Evolutionary conservation across 1,284 basidiomycete genomes (phyloP), one percentile per base, ranked within the genome.

Genomic region (Ustilago bromivora): DNA sequence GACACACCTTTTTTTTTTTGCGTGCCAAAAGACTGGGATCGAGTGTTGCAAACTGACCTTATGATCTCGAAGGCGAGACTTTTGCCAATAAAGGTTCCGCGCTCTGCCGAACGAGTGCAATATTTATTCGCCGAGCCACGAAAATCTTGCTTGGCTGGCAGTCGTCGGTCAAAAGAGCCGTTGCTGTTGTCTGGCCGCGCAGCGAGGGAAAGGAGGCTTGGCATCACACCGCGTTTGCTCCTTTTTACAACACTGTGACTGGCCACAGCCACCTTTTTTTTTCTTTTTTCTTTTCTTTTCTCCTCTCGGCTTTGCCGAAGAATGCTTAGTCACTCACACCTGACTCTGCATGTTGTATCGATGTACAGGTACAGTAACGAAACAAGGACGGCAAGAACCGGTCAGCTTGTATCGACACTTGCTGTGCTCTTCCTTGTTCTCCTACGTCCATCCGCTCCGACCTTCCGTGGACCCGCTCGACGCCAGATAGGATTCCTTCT

Each of bases 71-170:
- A 40, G 3, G 23, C 54, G 28, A 40, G 54, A n/a, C 36, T 38
- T 9, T 38, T 8, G 12, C 19, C 36, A 35, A 19, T 19, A 19
- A 19, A 36, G 19, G 4, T 36, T 41, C 5, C 54, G 41, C 28
- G 52, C 52, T 51, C 47, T 51, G 47, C 47, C 47, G 31, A 51
- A 36, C 8, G 36, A 36, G 36, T 36, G 36, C 36, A 36, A 46
- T 19, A 23, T 46, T 32, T 31, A 51, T 51, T 51, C 47, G 47
- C 47, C 47, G 47, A 51, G 28, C n/a, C n/a, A 46, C 43, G 19
- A 10, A 23, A 23, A 23, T 2, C 23, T 23, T 23, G 1, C 43
- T 46, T 46, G 43, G 43, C 43, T 46, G 43, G 43, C 43, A n/a
- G 43, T 46, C 43, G 43, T 23, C 23, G 23, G 23, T 23, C 23